A percentile compares a stretch with the other conserved stretches of the same genome.
These are phyloP conservation scores for Gracilaria domingensis DNA, from an alignment of 23 red algal species.

Conservation along the genomic window DNA sequence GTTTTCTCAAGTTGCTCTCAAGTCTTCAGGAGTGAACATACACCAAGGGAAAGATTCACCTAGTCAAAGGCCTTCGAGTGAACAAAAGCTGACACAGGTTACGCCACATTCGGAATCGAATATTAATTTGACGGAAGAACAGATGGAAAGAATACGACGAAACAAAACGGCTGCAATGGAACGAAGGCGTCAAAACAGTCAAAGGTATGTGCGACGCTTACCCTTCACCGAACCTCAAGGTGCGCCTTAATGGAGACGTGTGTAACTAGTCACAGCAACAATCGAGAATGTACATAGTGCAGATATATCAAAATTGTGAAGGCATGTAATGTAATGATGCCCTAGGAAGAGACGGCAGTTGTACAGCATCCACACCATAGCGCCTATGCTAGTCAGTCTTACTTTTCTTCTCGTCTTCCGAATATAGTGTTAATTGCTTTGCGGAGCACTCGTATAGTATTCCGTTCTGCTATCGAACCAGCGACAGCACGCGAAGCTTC, in stretches of 20 bases:
- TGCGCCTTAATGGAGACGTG: background rate
- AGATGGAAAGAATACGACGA: constrained; percentile 30
- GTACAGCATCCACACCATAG: background rate
- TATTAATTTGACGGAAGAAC: constrained; percentile 19
- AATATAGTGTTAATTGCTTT: constrained; percentile 51
- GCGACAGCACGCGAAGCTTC: constrained; percentile 53
- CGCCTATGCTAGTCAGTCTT: no score
- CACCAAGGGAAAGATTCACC: background rate
- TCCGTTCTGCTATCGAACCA: constrained; percentile 55
- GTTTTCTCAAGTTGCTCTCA: background rate
- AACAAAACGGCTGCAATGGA: constrained; percentile 49
- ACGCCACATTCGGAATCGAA: background rate
- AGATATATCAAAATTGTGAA: background rate
- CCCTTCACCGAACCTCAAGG: background rate
- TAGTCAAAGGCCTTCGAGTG: constrained; percentile 1
- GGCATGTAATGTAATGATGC: background rate
- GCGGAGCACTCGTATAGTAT: constrained; percentile 42
- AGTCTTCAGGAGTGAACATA: background rate
- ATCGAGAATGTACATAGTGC: background rate
- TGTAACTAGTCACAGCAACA: background rate
- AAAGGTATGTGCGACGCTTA: constrained; percentile 19
- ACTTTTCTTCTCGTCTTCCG: background rate
- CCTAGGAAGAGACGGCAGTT: background rate
- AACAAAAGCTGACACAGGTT: background rate
- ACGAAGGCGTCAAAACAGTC: constrained; percentile 34